These are phyloP conservation scores for Crucibulum laeve DNA, from an alignment of 768 basidiomycete genomes.

Conservation along the genomic window DNA sequence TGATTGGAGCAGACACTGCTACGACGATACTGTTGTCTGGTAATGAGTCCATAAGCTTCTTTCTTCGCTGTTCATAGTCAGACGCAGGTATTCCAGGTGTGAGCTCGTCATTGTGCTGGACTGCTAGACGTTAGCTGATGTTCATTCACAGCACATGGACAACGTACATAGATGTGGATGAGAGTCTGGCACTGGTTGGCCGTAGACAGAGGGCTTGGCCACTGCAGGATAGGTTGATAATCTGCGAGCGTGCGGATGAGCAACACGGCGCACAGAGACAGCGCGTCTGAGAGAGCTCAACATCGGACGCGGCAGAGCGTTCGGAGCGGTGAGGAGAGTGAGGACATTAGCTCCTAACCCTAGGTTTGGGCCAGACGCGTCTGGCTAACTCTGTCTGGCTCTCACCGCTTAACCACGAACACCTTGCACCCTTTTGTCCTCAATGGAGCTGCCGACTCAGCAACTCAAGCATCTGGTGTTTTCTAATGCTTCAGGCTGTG, in stretches of 20 bases:
- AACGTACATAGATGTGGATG: slow-evolving; percentile 77
- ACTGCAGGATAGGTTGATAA: slow-evolving; percentile 12
- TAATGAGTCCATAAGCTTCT: slow-evolving; percentile 65
- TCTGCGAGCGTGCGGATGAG: not conserved
- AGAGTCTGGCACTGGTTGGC: slow-evolving; percentile 73
- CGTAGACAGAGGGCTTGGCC: slow-evolving; percentile 69
- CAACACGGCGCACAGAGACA: too few relatives aligned
- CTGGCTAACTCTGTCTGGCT: too few relatives aligned
- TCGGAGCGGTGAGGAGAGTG: too few relatives aligned
- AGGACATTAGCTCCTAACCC: too few relatives aligned
- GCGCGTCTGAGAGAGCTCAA: too few relatives aligned
- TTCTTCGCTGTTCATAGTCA: slow-evolving; percentile 76
- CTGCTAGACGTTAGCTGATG: slow-evolving; percentile 20
- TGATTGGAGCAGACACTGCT: slow-evolving; percentile 71
- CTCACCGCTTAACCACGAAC: too few relatives aligned
- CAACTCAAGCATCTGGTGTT: too few relatives aligned
- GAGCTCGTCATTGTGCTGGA: slow-evolving; percentile 54
- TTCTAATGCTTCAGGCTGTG: too few relatives aligned
- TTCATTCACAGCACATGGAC: not conserved
- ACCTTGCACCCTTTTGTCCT: too few relatives aligned
- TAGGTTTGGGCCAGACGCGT: too few relatives aligned
- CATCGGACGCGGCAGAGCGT: too few relatives aligned
- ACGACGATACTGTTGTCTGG: slow-evolving; percentile 74
- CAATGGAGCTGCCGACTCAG: too few relatives aligned
- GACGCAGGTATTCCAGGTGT: slow-evolving; percentile 76